Conservation (phyloP, 768 basidiomycete genomes). For the Pleurotus citrinopileatus region DNA sequence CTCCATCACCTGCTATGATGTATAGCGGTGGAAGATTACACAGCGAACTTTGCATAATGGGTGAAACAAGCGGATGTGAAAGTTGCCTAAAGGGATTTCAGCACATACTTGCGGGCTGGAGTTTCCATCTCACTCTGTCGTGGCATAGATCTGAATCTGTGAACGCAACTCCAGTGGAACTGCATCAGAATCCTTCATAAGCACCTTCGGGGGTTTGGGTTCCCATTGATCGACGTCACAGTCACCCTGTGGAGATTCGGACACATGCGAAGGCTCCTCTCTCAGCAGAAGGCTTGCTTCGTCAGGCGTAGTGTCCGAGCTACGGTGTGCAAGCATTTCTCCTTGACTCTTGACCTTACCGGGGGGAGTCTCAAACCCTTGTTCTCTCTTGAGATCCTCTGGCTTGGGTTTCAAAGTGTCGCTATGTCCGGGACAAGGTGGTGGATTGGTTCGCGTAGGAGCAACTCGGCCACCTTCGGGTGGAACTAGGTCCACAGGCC, state of each 20-base stretch:
- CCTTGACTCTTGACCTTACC: conserved; percentile 26
- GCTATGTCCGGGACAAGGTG: conserved; percentile 47
- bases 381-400: conserved; percentile 22
- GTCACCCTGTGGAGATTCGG: conserved; percentile 12
- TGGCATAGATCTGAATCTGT: conserved; percentile 78
- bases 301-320: background rate
- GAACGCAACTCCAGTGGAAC: conserved; percentile 47
- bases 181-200: conserved; percentile 44
- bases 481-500: conserved; percentile 47
- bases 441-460: conserved; percentile 34
- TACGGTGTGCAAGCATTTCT: conserved; percentile 23
- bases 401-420: conserved; percentile 40
- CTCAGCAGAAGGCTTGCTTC: background rate
- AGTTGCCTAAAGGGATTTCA: conserved; percentile 39
- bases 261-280: conserved; percentile 4
- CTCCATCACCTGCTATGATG: conserved; percentile 69
- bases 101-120: background rate
- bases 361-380: no score
- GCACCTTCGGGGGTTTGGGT: conserved; percentile 54
- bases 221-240: conserved; percentile 39
- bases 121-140: conserved; percentile 52
- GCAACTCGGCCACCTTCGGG: conserved; percentile 31
- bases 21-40: conserved; percentile 77
- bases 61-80: conserved; percentile 70
- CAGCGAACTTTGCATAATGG: conserved; percentile 66